Evolutionary conservation across 805 yeast genomes (phyloP), one percentile per base, ranked within the genome.

Genomic region (Candida nanaspora): DNA sequence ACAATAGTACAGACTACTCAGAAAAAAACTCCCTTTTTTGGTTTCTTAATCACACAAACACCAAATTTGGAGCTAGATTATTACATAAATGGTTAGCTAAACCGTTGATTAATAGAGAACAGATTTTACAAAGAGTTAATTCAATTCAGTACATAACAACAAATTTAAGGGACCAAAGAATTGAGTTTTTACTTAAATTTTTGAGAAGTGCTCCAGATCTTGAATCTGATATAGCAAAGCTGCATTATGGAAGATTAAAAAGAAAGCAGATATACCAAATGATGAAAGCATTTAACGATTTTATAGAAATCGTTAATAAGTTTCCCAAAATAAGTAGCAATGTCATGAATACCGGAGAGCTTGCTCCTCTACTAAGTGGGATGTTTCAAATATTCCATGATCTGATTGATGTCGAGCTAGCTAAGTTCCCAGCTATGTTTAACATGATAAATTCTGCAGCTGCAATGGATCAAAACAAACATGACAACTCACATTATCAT

Each of bases 1-100:
- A 66, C 18, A 86, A 86, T 50, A 62, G 70, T 3, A 78, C 93
- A 0, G 78, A 78, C 46, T 56, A 63, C 11, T 62, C 69, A 4
- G 66, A 65, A 8, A 61, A 68, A 26, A 98, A 97, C 0, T 78
- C 96, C 0, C 62, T 91, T 13, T 56, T 85, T 14, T 86, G 94
- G 88, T 65, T 86, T 2, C 50, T 93, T 44, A 84, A 91, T 55
- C 88, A 83, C 48, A 86, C 98, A 0, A 63, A 76, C 27, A 86
- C 98, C 0, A 68, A 72, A 23, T 82, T 82, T 58, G 98, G 98
- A 0, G 72, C 68, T 35, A 61, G 96, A 40, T 50, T 76, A 43
- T 57, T 93, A 13, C 67, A 70, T 23, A 65, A 72, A 30, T 93
- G 98, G 98, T 62, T 89, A 0, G 68, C 78, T 1, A 67, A 71